Base-by-base conservation (phyloP, 108 stramenopile species). In the Cyclotella cryptica region DNA sequence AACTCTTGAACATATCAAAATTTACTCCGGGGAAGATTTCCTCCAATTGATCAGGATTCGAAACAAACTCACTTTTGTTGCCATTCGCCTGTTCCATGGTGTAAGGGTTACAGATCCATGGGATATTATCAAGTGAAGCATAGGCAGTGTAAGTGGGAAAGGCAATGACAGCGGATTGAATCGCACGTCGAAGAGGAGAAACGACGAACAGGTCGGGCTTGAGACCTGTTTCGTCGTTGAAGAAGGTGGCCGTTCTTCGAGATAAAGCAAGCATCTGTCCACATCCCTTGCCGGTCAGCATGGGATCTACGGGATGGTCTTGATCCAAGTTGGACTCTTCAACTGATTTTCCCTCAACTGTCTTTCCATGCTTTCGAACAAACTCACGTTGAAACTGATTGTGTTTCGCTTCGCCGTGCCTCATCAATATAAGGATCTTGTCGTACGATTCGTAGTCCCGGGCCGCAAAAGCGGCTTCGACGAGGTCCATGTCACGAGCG, bases 141-240 rank as follows among this genome's bases (percentile, higher is more conserved):
- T 41, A 44, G 10, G 72, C 41, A 13, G 60, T 74, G 26, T 75
- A 40, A 3, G 73, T 79, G 17, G 84, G 84, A 41, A 84, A 81
- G 15, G 84, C 67, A 18, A 84, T 77, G 14, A 80, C 30, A 14
- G 75, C 77, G 0, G 79, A 70, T 84, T 80, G 79, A 42, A 79
- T 81, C 8, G 84, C 84, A n/a, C 84, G 79, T 12, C 79, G 46
- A 62, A 84, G 79, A 54, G 84, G 84, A n/a, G 75, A 77, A 14
- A 79, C 72, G 7, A 84, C 84, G 22, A 84, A 75, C 42, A 84
- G 78, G 41, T 84, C 78, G 12, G 83, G 83, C 17, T 62, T 42
- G 24, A 84, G 75, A 42, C 75, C 79, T 7, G 84, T 84, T 19
- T 79, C 71, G n/a, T 69, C 49, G 44, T 84, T 84, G 44, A 78